Evolutionary conservation across 2,329 filamentous ascomycete genomes (phyloP), one percentile per base, ranked within the genome.

Genomic region (Leptographium flavum): DNA sequence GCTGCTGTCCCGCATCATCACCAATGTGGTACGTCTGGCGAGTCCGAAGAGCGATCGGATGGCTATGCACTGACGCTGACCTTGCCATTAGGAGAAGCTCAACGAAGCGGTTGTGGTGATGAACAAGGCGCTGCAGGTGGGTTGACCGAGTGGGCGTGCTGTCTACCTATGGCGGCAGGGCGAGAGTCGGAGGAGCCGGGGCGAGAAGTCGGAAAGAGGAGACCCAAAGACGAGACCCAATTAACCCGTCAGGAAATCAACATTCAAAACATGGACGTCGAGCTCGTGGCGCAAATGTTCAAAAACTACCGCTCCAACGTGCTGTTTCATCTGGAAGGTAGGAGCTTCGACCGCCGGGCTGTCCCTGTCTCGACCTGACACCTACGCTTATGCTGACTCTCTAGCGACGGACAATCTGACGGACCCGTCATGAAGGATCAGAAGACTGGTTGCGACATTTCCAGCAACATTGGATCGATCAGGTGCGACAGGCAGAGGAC

Each of bases 231-330:
- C n/a, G n/a, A n/a, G n/a, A n/a, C n/a, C n/a, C n/a, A n/a, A n/a
- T 19, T 9, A 37, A 17, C 2, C 1, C 3, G 5, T 21, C 55
- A 94, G 84, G 90, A 96, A 54, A 95, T 96, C 71, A 96, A 96
- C 58, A 81, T 95, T 46, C 85, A 94, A 57, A 98, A 96, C 62
- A 95, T 96, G 87, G 94, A 98, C 59, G 87, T 95, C 31, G 92
- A 96, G 66, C 74, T 96, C 3, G 92, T 96, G 5, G 88, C 90
- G 1, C 90, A 96, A 60, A 98, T 98, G 92, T 98, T 96, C 71
- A 95, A 96, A 69, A 98, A 96, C 65, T 98, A 98, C 61, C 88
- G 95, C 62, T 94, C 87, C 11, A 98, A 96, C 56, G 90, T 96
- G 14, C 68, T 96, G 6, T 96, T 98, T 61, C 92, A 98, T 57